A percentile compares a stretch with the other conserved stretches of the same genome.
Conservation (phyloP, 441 rosid genomes). For the Iberis amara region DNA sequence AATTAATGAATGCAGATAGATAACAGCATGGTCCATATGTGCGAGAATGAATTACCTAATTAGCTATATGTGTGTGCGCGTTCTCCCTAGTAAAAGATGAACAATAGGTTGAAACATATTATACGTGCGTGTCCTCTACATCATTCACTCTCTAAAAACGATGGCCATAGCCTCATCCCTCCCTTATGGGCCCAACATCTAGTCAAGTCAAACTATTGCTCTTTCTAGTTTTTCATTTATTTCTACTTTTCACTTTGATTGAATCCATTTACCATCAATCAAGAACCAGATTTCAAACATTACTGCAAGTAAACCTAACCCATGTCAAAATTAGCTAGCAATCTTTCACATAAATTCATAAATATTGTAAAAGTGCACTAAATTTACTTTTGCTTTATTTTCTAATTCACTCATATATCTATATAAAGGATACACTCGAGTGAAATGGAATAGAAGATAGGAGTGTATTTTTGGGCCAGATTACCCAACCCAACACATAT, state of each 20-base stretch:
- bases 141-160: slow-evolving; percentile 36
- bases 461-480: too few species aligned
- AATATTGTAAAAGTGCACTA: too few species aligned
- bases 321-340: background rate
- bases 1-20: too few species aligned
- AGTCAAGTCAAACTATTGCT: slow-evolving; percentile 30
- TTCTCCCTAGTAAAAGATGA: too few species aligned
- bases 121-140: slow-evolving; percentile 36
- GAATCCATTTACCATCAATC: slow-evolving; percentile 30
- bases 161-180: slow-evolving; percentile 27
- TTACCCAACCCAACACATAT: too few species aligned
- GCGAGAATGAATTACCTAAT: too few species aligned
- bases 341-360: background rate
- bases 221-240: slow-evolving; percentile 13
- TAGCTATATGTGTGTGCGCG: too few species aligned
- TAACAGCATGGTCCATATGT: too few species aligned
- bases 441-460: too few species aligned
- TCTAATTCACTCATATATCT: too few species aligned
- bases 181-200: slow-evolving; percentile 8
- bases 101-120: slow-evolving; percentile 29
- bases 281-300: slow-evolving; percentile 23
- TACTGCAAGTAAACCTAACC: slow-evolving; percentile 15
- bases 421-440: too few species aligned
- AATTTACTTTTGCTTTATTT: too few species aligned
- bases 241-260: slow-evolving; percentile 18